Base-by-base conservation (phyloP, 2,329 filamentous ascomycete genomes). In the Aspergillus luchuensis region DNA sequence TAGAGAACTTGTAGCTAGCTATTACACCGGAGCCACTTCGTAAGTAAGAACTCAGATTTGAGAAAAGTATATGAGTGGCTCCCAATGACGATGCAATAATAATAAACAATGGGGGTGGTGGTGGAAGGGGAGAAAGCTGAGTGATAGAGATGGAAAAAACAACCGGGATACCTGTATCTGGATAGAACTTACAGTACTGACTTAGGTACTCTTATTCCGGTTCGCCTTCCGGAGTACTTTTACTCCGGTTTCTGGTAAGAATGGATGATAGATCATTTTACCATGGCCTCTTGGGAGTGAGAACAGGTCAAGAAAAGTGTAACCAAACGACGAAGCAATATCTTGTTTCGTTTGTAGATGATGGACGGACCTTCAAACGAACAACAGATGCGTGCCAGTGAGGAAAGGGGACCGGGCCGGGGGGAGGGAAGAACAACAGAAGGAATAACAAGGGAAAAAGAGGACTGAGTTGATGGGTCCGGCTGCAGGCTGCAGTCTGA, bases 401-500 rank as follows among this genome's bases (percentile, higher is more conserved):
- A 47, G 19, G 13, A 47, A 43, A 51, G 21, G 15, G 41, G 21
- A 30, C 13, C 25, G 53, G 17, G 17, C 17, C 17, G 17, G 36
- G 51, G 25, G 25, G 0, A 8, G 25, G 25, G 25, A 28, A 47
- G 47, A 21, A 53, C 19, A 39, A 38, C 21, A 48, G 23, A 54
- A 25, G n/a, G 28, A 39, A 45, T 38, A 23, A 45, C 47, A 33
- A 30, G 15, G n/a, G n/a, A 55, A 55, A 47, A 47, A 5, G 23
- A 5, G 23, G 13, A 15, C 11, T n/a, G 38, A 56, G n/a, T 52
- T 38, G 51, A 33, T 30, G 51, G 49, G 38, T 50, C 57, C 43
- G 49, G 21, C 36, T 17, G 19, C 41, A 48, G 17, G 13, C 41
- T 25, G 41, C 28, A 28, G 50, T 59, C 39, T 59, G 57, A 59